Percentiles rank a stretch among this genome's conserved stretches.
phyloP scores from a whole-genome alignment of 2,329 filamentous ascomycete genomes.

The Blumeria graminis region DNA sequence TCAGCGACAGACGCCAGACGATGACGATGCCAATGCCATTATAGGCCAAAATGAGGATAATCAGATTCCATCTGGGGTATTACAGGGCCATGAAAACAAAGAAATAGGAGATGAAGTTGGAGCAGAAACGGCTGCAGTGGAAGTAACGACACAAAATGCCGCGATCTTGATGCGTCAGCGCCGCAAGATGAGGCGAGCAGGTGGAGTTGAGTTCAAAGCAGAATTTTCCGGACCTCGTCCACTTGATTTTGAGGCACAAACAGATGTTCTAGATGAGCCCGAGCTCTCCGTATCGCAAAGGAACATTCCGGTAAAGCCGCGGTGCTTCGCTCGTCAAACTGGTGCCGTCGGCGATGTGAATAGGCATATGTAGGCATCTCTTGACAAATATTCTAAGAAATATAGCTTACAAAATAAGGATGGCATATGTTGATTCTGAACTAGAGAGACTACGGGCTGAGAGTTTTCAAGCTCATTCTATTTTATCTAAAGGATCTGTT shows the following conservation, averaged over 20 bases:
- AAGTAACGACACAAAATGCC: not conserved
- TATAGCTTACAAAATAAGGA: conserved; percentile 50
- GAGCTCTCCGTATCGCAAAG: too few relatives aligned
- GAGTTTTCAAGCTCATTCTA: conserved; percentile 1
- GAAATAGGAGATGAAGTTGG: not conserved
- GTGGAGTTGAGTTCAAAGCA: conserved; percentile 31
- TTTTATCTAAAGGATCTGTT: not conserved
- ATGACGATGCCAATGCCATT: conserved; percentile 6
- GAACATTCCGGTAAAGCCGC: too few relatives aligned
- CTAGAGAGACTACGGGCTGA: conserved; percentile 31
- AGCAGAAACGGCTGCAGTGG: conserved; percentile 2
- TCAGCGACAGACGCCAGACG: conserved; percentile 20
- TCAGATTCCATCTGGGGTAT: too few relatives aligned
- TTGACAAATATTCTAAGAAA: not conserved
- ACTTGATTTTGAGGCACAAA: too few relatives aligned
- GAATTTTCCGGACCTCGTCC: conserved; percentile 3
- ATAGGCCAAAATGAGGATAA: not conserved
- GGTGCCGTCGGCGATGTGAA: conserved; percentile 41
- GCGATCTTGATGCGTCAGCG: conserved; percentile 22
- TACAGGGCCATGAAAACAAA: too few relatives aligned
- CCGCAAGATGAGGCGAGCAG: conserved; percentile 23
- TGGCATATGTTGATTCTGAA: conserved; percentile 63
- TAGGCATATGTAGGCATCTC: conserved; percentile 35
- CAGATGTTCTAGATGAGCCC: too few relatives aligned
- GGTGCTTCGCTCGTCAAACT: conserved; percentile 42